These are phyloP conservation scores for Fusarium praegraminearum DNA, from an alignment of 2,329 filamentous ascomycete species.

Conservation along the genomic window DNA sequence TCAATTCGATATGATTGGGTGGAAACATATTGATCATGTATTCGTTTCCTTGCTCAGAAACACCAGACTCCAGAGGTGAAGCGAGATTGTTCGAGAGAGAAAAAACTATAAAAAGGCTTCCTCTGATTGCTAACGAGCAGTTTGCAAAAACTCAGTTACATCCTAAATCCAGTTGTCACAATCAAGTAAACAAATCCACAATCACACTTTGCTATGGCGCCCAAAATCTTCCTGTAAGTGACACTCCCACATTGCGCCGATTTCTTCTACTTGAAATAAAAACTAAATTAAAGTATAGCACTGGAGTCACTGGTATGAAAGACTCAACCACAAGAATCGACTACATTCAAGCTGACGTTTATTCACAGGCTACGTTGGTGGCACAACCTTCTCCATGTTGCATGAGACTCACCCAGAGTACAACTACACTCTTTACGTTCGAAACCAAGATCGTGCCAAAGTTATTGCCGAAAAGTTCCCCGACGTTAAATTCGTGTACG, in stretches of 20 bases:
- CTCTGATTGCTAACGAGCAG: fast-evolving
- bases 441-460: constrained; percentile 60
- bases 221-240: constrained; percentile 59
- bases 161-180: no score
- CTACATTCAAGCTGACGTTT: constrained; percentile 2
- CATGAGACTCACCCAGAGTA: constrained; percentile 60
- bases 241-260: neutral
- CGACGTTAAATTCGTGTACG: constrained; percentile 61
- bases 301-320: constrained; percentile 58
- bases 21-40: neutral
- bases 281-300: constrained; percentile 46
- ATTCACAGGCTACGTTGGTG: constrained; percentile 63
- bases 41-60: neutral
- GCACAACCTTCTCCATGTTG: constrained; percentile 61
- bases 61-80: neutral
- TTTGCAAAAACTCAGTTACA: neutral
- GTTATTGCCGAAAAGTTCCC: constrained; percentile 61
- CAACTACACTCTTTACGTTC: constrained; percentile 60
- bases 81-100: neutral
- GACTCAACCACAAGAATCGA: fast-evolving
- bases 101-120: neutral
- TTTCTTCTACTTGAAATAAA: neutral
- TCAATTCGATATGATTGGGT: neutral
- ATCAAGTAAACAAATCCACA: neutral
- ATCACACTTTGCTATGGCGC: constrained; percentile 49